Evolutionary conservation across 78 protist genomes (phyloP), one percentile per base, ranked within the genome.

Genomic region (Dictyostelium brefeldianum): DNA sequence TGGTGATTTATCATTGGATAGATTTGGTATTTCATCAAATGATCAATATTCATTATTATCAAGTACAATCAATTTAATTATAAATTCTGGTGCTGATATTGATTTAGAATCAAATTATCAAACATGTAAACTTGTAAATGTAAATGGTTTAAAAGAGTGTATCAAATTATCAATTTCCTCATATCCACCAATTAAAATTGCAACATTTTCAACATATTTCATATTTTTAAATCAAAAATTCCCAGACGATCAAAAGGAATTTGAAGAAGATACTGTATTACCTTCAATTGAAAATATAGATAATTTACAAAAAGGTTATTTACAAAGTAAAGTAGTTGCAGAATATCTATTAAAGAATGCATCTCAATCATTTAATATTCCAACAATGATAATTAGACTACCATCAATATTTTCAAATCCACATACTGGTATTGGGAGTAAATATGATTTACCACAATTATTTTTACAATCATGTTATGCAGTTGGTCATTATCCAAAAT

Each of bases 401-500:
- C 77, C 77, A 17, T 43, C 36, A 15, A 29, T 69, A 22, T 69
- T 69, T 69, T 27, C 77, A 41, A 69, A 69, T 41, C 9, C 20
- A 29, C 20, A 27, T 11, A 69, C 77, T 69, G 77, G 77, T 36
- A 29, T 69, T 2, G 77, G 77, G 17, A 69, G 41, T 69, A 43
- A 41, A 41, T 36, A 69, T 69, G 77, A 69, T 10, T 18, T 29
- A 10, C 8, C 41, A 41, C 77, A 69, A 41, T 25, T 69, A 41
- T 41, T 41, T 29, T 6, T 69, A 15, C 77, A 69, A 36, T 27
- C 77, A 18, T 69, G 77, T 69, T 25, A 62, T 27, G 17, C 65
- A 20, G 20, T 56, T 56, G 65, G 65, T 6, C 20, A 6, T 56
- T 56, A 20, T 56, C 65, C 65, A 56, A 56, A 56, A n/a, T n/a